phyloP scores from a whole-genome alignment of 306 rosid species.

The Mucuna pruriens region DNA sequence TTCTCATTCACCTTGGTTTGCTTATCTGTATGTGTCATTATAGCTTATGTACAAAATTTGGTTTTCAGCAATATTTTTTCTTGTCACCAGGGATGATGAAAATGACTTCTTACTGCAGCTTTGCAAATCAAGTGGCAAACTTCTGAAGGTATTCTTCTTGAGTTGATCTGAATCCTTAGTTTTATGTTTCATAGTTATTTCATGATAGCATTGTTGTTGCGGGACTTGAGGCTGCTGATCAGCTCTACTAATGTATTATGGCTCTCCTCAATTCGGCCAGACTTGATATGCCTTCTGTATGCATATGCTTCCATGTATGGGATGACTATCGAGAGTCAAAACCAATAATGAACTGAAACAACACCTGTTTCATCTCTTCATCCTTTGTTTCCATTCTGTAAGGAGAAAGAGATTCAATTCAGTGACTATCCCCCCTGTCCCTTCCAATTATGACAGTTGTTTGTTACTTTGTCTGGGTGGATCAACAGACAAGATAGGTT shows the following conservation, averaged over 20 bases:
- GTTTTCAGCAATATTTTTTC: conserved; percentile 14
- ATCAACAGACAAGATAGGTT: not conserved
- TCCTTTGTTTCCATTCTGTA: not conserved
- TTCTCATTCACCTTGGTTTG: not conserved
- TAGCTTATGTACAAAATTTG: not conserved
- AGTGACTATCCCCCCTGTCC: not conserved
- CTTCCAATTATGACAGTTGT: not conserved
- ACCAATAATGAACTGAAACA: not conserved
- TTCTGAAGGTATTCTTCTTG: conserved; percentile 63
- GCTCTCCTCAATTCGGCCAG: not conserved
- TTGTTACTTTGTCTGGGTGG: not conserved
- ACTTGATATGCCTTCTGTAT: not conserved
- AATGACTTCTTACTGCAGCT: conserved; percentile 87
- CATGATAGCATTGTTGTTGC: not conserved
- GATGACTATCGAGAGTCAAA: not conserved
- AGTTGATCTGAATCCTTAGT: not conserved
- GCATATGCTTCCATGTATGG: not conserved
- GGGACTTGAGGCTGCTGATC: not conserved
- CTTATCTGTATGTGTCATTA: not conserved
- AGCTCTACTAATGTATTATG: not conserved
- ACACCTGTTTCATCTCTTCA: not conserved
- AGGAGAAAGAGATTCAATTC: conserved; percentile 19
- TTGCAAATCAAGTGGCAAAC: conserved; percentile 78
- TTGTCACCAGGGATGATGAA: conserved; percentile 72
- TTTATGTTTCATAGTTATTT: not conserved